These are phyloP conservation scores for Botrytis elliptica DNA, from an alignment of 2,329 filamentous ascomycete genomes.

Conservation along the genomic window DNA sequence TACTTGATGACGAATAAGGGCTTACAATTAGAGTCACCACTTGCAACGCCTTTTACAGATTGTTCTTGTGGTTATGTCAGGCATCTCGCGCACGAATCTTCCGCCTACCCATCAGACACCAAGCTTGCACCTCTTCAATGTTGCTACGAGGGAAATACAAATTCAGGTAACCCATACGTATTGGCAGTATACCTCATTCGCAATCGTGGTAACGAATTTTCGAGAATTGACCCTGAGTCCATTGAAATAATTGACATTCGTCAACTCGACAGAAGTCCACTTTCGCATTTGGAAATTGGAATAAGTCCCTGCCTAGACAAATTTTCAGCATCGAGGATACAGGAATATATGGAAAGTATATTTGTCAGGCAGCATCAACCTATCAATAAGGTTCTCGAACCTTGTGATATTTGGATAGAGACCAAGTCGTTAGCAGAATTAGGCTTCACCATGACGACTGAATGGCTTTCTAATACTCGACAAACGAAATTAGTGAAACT, in stretches of 20 bases:
- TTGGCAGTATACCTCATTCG: neutral
- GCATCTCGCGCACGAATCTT: neutral
- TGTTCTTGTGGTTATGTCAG: neutral
- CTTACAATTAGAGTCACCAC: neutral
- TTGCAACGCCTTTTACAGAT: neutral
- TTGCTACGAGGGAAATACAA: neutral
- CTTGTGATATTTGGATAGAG: neutral
- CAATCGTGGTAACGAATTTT: neutral
- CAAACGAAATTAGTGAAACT: neutral
- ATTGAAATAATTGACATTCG: neutral
- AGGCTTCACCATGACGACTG: neutral
- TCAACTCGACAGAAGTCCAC: neutral
- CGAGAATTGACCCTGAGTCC: neutral
- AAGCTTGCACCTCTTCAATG: neutral
- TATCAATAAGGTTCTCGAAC: neutral
- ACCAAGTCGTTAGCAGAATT: neutral
- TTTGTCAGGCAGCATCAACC: neutral
- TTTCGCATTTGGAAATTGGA: neutral
- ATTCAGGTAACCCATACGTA: neutral
- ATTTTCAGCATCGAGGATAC: neutral
- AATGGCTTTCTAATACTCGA: neutral
- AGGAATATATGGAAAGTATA: neutral
- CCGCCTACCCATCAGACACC: neutral
- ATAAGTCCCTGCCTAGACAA: neutral
- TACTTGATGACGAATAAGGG: neutral